Evolutionary conservation across 176 grass and related monocot genomes (phyloP).

Genomic region (Secale cereale): DNA sequence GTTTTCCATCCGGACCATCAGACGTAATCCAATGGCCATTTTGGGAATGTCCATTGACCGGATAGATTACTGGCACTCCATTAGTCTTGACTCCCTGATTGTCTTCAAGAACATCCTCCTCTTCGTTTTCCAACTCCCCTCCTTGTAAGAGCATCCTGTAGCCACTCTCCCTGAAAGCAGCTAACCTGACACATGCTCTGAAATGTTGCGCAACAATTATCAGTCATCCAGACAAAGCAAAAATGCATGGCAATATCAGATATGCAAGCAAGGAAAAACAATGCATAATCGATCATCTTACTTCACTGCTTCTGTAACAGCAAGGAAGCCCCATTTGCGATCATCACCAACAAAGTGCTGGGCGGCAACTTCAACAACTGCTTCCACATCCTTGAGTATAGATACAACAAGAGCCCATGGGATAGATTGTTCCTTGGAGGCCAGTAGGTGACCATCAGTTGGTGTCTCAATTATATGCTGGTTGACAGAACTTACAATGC

Average conservation of each 20-base stretch:
- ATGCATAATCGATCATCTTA: slow-evolving; percentile 39
- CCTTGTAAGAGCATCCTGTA: slow-evolving; percentile 98
- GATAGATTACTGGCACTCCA: slow-evolving; percentile 27
- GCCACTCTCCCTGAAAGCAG: slow-evolving; percentile 78
- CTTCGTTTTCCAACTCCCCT: slow-evolving; percentile 68
- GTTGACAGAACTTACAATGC: slow-evolving; percentile 83
- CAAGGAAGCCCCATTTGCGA: slow-evolving; percentile 87
- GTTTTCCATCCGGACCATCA: slow-evolving; percentile 41
- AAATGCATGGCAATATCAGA: slow-evolving; percentile 9
- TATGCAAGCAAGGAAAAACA: slow-evolving; percentile 18
- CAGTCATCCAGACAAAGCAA: neutral
- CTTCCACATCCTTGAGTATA: slow-evolving; percentile 82
- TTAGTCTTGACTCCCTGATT: slow-evolving; percentile 38
- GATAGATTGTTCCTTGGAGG: slow-evolving; percentile 38
- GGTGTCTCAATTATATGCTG: slow-evolving; percentile 93
- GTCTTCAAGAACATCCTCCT: slow-evolving; percentile 36
- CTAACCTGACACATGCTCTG: slow-evolving; percentile 85
- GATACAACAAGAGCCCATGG: slow-evolving; percentile 85
- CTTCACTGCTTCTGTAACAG: slow-evolving; percentile 81
- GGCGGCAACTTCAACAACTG: slow-evolving; percentile 87
- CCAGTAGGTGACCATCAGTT: slow-evolving; percentile 12
- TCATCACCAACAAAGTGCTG: slow-evolving; percentile 83
- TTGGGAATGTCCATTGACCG: slow-evolving; percentile 34
- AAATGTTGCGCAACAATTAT: slow-evolving; percentile 12
- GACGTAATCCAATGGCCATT: slow-evolving; percentile 36